Conservation (phyloP, 1,284 basidiomycete species). For the Sporisorium graminicola region DNA sequence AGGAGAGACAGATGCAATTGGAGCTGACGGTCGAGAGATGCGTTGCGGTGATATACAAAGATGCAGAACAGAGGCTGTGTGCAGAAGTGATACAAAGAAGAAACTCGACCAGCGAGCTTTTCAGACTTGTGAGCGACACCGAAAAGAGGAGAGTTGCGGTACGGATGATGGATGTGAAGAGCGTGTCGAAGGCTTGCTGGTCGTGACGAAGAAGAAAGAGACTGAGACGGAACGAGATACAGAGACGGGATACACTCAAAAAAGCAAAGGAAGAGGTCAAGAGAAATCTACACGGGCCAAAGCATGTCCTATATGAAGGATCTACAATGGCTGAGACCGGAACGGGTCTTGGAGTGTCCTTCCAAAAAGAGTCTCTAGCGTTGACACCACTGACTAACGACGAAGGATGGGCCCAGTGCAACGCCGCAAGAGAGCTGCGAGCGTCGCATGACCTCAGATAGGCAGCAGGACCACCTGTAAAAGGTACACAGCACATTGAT, state of each 20-base stretch:
- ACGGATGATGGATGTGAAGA: neutral
- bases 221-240: neutral
- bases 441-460: neutral
- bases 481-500: neutral
- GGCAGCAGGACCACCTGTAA: neutral
- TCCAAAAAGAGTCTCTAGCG: too few relatives aligned
- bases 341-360: neutral
- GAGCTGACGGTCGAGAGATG: neutral
- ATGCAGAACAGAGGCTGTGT: neutral
- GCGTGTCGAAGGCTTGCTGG: conserved; percentile 28
- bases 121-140: neutral
- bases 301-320: conserved; percentile 2
- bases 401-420: neutral
- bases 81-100: neutral
- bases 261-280: neutral
- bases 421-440: neutral
- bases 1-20: neutral
- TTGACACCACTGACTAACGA: neutral
- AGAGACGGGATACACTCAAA: neutral
- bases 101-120: conserved; percentile 19
- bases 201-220: neutral
- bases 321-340: neutral
- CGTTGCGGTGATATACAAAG: neutral
- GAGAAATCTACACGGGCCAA: neutral
- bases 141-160: neutral